These are phyloP conservation scores for Tuber microsphaerosporum DNA, from an alignment of 495 filamentous ascomycete genomes.

Conservation along the genomic window DNA sequence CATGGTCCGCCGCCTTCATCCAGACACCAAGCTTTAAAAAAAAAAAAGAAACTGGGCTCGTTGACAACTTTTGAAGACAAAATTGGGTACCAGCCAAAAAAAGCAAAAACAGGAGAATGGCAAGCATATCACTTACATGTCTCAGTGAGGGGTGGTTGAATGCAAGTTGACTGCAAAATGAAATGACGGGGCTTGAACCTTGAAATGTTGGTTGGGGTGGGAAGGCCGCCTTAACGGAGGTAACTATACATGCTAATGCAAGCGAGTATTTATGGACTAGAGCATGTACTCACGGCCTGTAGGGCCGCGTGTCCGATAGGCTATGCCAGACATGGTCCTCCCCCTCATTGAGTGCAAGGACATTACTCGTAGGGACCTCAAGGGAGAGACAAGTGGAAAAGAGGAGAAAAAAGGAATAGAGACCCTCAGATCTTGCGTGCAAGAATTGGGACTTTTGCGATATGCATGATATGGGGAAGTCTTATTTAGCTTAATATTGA, in stretches of 20 bases:
- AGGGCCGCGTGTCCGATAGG: constrained; percentile 19
- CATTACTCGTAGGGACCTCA: background rate
- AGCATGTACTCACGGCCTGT: background rate
- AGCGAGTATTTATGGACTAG: constrained; percentile 21
- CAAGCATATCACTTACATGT: constrained; percentile 19
- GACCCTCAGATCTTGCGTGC: background rate
- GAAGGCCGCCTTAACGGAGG: constrained; percentile 20
- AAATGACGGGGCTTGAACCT: constrained; percentile 12
- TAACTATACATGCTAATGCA: constrained; percentile 22
- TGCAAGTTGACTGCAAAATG: constrained; percentile 23
- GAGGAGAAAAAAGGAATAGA: background rate
- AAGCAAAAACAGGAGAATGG: constrained; percentile 9
- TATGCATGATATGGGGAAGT: constrained; percentile 4
- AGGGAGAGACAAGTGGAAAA: background rate
- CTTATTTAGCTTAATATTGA: background rate
- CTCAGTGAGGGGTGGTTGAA: constrained; percentile 25
- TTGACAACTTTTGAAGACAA: constrained; percentile 18
- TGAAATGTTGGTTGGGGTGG: constrained; percentile 25
- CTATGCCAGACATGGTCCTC: background rate
- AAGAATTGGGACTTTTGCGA: background rate
- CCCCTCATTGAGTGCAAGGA: no score
- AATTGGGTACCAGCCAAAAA: constrained; percentile 11
- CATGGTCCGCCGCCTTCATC: constrained; percentile 18
- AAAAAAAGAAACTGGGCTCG: constrained; percentile 13
- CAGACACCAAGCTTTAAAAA: constrained; percentile 25